phyloP scores from a whole-genome alignment of 257 asterid species.

The Nicotiana otophora region DNA sequence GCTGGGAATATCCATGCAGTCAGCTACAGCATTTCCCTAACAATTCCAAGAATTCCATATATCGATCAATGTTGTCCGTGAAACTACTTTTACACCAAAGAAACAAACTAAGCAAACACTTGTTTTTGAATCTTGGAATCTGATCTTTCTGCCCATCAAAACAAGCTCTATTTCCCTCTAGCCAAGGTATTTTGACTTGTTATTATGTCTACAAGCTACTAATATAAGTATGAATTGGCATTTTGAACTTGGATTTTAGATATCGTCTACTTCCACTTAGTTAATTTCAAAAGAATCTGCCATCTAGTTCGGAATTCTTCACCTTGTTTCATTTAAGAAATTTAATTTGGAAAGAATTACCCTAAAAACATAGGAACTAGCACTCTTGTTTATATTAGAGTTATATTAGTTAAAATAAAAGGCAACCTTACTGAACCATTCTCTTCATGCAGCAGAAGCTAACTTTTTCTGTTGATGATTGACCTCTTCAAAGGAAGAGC shows the following conservation, averaged over 20 bases:
- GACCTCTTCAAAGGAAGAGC: neutral
- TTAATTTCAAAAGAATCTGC: neutral
- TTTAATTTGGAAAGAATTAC: neutral
- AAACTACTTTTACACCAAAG: too few relatives aligned
- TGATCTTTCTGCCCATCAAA: too few relatives aligned
- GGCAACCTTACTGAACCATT: neutral
- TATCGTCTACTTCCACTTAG: neutral
- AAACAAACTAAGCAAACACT: too few relatives aligned
- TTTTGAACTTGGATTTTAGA: neutral
- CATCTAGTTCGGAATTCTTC: neutral
- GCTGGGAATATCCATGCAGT: too few relatives aligned
- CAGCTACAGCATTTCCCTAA: too few relatives aligned
- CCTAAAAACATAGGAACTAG: neutral
- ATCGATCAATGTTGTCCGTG: too few relatives aligned
- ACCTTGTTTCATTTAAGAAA: neutral
- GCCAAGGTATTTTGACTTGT: neutral
- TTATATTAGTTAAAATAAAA: neutral
- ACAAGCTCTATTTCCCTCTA: too few relatives aligned
- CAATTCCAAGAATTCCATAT: too few relatives aligned
- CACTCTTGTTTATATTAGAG: neutral
- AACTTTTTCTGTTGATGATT: neutral
- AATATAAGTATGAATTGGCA: neutral
- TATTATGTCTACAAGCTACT: neutral
- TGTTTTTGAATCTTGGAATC: too few relatives aligned
- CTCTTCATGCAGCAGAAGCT: neutral